Evolutionary conservation across 176 grass and related monocot species (phyloP), one percentile per base, ranked within the genome.

Genomic region (Oryza meridionalis): DNA sequence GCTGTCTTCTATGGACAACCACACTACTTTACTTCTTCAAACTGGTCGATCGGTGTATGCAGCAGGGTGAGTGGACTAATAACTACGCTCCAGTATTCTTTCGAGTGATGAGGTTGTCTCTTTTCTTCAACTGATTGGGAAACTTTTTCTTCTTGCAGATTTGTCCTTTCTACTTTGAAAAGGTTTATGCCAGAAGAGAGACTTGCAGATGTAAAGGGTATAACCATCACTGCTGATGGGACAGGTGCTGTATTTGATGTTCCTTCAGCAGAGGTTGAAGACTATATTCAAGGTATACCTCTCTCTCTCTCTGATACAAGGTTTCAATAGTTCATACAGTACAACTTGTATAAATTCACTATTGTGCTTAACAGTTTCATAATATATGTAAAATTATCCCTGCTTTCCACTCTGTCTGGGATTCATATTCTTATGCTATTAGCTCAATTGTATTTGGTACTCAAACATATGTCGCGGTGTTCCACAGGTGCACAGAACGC

Each of bases 241-340:
- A 92, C 64, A 47, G 88, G 97, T 11, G 93, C 88, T 61, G 93
- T 99, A 26, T 99, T 99, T 86, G 97, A 99, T 92, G 90, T 99
- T 77, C 97, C 97, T 84, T 86, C 86, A 71, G 88, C 84, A 70
- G 93, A 99, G 49, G 93, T 94, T 42, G 75, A 90, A 47, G 80
- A 83, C 61, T 96, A 92, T 84, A 67, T 96, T 72, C 81, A 76
- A 94, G 96, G 96, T 99, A 96, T 65, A 55, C 38, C 42, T 43
- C 42, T 43, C 7, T 11, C 42, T 43, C 42, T 43, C 7, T 11
- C 51, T 31, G 62, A 4, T 51, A 14, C 9, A 67, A 3, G 11
- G 15, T 69, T 73, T 19, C 13, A 15, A 11, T 62, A 47, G 1
- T 31, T 69, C 4, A 7, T 19, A 32, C 1, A 43, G 42, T 42